Evolutionary conservation across 495 filamentous ascomycete species (phyloP).

Genomic region (Talaromyces adpressus): DNA sequence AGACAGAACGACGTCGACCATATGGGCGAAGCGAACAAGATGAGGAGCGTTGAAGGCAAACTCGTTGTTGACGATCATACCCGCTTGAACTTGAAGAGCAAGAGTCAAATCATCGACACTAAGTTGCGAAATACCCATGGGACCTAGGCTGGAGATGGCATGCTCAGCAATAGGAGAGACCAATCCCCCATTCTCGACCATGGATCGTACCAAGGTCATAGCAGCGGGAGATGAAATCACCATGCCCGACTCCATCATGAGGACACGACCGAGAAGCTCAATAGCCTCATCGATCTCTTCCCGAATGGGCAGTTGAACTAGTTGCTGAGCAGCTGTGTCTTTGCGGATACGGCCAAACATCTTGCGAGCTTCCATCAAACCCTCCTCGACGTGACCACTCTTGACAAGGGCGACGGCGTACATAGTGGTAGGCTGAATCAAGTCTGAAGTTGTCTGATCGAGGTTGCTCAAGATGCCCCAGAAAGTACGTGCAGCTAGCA

Average conservation of each 20-base stretch:
- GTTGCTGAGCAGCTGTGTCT: slow-evolving; percentile 20
- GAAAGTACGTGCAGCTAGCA: slow-evolving; percentile 65
- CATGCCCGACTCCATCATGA: slow-evolving; percentile 37
- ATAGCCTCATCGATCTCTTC: slow-evolving; percentile 85
- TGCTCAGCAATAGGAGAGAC: slow-evolving; percentile 57
- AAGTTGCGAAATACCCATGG: slow-evolving; percentile 50
- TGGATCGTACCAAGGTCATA: slow-evolving; percentile 61
- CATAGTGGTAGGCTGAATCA: slow-evolving; percentile 83
- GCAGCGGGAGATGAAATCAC: slow-evolving; percentile 45
- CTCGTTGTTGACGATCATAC: slow-evolving; percentile 43
- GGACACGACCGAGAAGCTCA: slow-evolving; percentile 61
- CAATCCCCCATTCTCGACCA: slow-evolving; percentile 64
- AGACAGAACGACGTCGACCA: slow-evolving; percentile 48
- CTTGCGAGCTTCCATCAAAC: slow-evolving; percentile 64
- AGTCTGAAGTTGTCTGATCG: slow-evolving; percentile 51
- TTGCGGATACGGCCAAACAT: slow-evolving; percentile 78
- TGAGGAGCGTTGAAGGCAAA: slow-evolving; percentile 46
- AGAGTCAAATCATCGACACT: slow-evolving; percentile 50
- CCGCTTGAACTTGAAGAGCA: slow-evolving; percentile 56
- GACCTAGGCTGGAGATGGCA: slow-evolving; percentile 51
- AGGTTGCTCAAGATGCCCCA: slow-evolving; percentile 64
- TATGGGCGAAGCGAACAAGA: slow-evolving; percentile 52
- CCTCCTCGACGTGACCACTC: slow-evolving; percentile 70
- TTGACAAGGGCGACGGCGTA: slow-evolving; percentile 77
- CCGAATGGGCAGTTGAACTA: slow-evolving; percentile 30